Base-by-base conservation (phyloP, 2,329 filamentous ascomycete species). In the Teratosphaeria gauchensis region DNA sequence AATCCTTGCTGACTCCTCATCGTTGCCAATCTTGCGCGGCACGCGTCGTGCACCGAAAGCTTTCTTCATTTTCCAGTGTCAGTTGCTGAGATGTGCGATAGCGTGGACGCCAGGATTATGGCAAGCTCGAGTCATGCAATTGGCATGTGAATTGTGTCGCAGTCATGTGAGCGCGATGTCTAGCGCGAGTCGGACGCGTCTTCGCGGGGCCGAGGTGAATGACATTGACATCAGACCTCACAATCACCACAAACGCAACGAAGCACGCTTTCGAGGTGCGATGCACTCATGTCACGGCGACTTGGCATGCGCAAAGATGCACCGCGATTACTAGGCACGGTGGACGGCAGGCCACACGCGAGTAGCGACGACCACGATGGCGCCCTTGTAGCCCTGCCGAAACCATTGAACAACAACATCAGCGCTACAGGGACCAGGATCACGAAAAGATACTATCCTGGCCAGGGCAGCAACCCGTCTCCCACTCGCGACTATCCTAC, bases 21-120 rank as follows among this genome's bases (percentile, higher is more conserved):
- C 88, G 51, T 84, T 79, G 53, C 84, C 87, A 65, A 96, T 88
- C 68, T 91, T 88, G 64, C 89, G 87, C 53, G 89, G 85, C 66
- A 94, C 91, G 63, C 83, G 78, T 57, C 81, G 76, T 61, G 78
- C 78, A 51, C 76, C 77, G 63, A 83, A 81, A 8, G 79, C 75
- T 63, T 82, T 79, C 61, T 79, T 83, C 83, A 86, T 85, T 9
- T 6, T 12, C 4, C 9, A 4, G n/a, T 42, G 1, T 38, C 33
- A 38, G 33, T 42, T 42, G n/a, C 11, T 16, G 12, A 16, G 12
- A 42, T 42, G n/a, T 16, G 11, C 35, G 16, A 3, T 38, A 9
- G 16, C 33, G 16, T 3, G 33, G 16, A 38, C 3, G 3, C 11
- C 3, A 38, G 11, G 16, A 12, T 6, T 38, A 38, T 38, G 3